Base-by-base conservation (phyloP, 352 stramenopile genomes). In the Globisporangium carolinianum region DNA sequence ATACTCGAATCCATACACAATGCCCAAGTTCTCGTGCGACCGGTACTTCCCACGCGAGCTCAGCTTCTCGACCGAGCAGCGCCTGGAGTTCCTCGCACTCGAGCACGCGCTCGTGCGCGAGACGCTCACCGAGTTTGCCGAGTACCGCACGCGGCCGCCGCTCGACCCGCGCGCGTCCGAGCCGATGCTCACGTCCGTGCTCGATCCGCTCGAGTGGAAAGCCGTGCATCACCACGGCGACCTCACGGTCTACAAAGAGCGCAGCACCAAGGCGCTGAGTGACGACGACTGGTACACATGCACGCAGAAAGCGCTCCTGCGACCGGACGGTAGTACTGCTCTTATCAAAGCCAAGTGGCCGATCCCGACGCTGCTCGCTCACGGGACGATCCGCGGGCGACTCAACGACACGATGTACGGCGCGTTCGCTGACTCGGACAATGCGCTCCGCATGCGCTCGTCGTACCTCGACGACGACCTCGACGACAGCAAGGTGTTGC, bases 161-260 rank as follows among this genome's bases (percentile, higher is more conserved):
- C 66, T 76, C 68, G 68, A 58, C 55, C 65, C 45, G n/a, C 49
- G 37, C 36, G 53, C 50, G 41, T 55, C 39, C 3, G 52, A 69
- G 2, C 55, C 55, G 10, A 53, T 61, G 55, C 55, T 49, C 37
- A 55, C 48, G 24, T 61, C 55, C 37, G 47, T 61, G 39, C 47
- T 61, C 55, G 66, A 76, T 14, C 58, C 66, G 24, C 53, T 69
- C 35, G 62, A 80, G 51, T 80, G 72, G 72, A 75, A 69, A 55
- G 51, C 74, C 38, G 61, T 73, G 42, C 65, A 61, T 51, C 69
- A 60, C 4, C 55, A 68, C 17, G 62, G 67, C 47, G 73, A 75
- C 35, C 65, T 80, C 57, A 68, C 70, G 15, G 60, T 70, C 3
- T 77, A 76, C 56, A 77, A 76, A 42, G 69, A 77, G 32, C 54